Evolutionary conservation across 2,329 filamentous ascomycete species (phyloP).

Genomic region (Sporothrix humicola): DNA sequence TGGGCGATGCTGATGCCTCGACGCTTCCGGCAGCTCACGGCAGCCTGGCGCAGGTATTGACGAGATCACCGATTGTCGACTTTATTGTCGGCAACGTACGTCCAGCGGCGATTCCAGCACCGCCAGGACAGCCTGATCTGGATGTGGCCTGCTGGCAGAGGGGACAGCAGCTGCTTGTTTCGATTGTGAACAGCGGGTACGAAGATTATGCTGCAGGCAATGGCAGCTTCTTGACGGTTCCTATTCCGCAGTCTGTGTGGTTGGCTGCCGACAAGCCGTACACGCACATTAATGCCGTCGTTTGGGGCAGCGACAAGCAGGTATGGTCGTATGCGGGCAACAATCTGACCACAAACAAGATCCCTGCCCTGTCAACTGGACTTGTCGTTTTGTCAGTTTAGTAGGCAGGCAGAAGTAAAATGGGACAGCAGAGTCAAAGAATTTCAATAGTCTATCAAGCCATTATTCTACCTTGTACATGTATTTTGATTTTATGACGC

Average conservation of each 20-base stretch:
- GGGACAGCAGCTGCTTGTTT: conserved; percentile 44
- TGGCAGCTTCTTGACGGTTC: conserved; percentile 20
- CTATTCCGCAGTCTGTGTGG: conserved; percentile 29
- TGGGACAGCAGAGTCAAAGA: too few relatives aligned
- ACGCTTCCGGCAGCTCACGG: conserved; percentile 49
- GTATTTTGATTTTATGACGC: too few relatives aligned
- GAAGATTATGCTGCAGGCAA: background rate
- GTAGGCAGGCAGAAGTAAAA: background rate
- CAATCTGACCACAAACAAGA: conserved; percentile 39
- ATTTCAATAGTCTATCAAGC: too few relatives aligned
- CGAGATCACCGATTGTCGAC: conserved; percentile 46
- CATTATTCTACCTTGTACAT: too few relatives aligned
- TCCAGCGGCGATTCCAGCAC: conserved; percentile 37
- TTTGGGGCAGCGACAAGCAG: conserved; percentile 38
- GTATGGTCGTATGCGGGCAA: conserved; percentile 41
- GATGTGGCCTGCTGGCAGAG: conserved; percentile 49
- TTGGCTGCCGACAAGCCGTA: background rate
- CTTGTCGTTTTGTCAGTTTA: conserved; percentile 43
- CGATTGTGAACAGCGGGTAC: conserved; percentile 47
- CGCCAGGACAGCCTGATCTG: conserved; percentile 36
- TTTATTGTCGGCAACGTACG: conserved; percentile 48
- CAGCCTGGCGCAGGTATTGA: conserved; percentile 48
- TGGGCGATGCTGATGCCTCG: conserved; percentile 33
- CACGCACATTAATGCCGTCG: background rate
- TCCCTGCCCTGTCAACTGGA: conserved; percentile 46